Percentiles rank a stretch among this genome's conserved stretches.
These are phyloP conservation scores for Poteriospumella lacustris DNA, from an alignment of 108 stramenopile species.

Conservation along the genomic window DNA sequence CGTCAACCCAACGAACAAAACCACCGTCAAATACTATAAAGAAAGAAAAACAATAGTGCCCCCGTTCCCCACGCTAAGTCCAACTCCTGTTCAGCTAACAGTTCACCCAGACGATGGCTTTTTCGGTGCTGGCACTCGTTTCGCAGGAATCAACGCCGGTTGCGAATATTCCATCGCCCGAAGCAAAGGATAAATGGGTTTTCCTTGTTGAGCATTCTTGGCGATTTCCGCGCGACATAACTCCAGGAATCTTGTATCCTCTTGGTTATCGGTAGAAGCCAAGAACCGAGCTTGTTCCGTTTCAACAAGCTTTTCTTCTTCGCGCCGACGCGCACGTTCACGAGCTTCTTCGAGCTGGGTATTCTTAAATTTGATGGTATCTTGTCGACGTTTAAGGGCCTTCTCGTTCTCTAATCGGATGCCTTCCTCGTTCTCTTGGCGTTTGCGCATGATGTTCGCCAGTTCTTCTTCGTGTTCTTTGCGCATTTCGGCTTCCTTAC, in stretches of 20 bases:
- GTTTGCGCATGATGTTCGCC: too few relatives aligned
- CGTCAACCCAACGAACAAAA: too few relatives aligned
- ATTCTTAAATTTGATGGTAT: neutral
- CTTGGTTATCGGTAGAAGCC: neutral
- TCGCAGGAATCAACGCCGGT: neutral
- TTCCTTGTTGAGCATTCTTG: neutral
- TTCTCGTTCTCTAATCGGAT: slow-evolving; percentile 19
- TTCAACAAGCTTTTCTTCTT: neutral
- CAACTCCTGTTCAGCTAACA: too few relatives aligned
- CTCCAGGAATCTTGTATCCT: slow-evolving; percentile 9
- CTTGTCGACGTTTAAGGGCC: neutral
- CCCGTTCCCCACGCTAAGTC: too few relatives aligned
- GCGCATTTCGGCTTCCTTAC: neutral
- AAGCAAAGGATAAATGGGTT: slow-evolving; percentile 5
- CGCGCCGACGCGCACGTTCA: neutral
- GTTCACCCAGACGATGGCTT: too few relatives aligned
- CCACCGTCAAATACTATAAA: too few relatives aligned
- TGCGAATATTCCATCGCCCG: neutral
- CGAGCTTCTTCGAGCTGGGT: neutral
- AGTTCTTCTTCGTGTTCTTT: neutral
- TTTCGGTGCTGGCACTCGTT: too few relatives aligned
- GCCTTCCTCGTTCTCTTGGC: neutral
- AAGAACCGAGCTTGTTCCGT: neutral
- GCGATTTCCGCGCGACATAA: neutral
- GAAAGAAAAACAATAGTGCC: too few relatives aligned